These are phyloP conservation scores for Hibiscus tridactylites DNA, from an alignment of 345 rosid genomes.

Conservation along the genomic window DNA sequence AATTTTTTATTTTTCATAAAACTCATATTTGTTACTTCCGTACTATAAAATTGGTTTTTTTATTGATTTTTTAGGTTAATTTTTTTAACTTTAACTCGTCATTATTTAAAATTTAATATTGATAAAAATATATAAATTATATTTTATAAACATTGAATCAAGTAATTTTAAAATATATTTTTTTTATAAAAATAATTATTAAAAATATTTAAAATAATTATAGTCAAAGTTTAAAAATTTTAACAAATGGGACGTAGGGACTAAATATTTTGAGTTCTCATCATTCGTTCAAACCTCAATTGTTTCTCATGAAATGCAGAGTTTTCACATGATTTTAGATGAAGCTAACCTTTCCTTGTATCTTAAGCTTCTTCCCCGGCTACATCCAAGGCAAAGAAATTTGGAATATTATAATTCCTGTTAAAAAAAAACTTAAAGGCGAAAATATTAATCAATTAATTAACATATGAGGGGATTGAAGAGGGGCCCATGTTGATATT, in stretches of 20 bases:
- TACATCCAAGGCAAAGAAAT: neutral
- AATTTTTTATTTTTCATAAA: neutral
- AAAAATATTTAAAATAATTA: too few species aligned
- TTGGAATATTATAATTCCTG: neutral
- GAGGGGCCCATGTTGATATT: neutral
- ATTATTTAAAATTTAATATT: too few species aligned
- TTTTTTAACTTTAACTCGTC: too few species aligned
- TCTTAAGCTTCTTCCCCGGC: constrained; percentile 1
- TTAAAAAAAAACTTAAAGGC: neutral
- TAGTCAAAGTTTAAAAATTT: too few species aligned
- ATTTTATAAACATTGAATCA: too few species aligned
- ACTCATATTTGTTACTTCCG: neutral
- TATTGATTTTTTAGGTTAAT: too few species aligned
- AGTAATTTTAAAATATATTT: too few species aligned
- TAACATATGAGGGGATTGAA: neutral
- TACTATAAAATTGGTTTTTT: too few species aligned
- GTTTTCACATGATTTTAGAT: neutral
- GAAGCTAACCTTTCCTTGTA: neutral
- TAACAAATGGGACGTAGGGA: too few species aligned
- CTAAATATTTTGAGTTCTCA: neutral
- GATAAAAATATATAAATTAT: too few species aligned
- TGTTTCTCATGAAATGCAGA: too few species aligned
- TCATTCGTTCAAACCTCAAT: neutral
- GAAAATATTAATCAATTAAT: neutral
- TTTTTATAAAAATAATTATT: too few species aligned